Evolutionary conservation across 495 filamentous ascomycete species (phyloP), one percentile per base, ranked within the genome.

Genomic region (Chaetomium cochliodes): DNA sequence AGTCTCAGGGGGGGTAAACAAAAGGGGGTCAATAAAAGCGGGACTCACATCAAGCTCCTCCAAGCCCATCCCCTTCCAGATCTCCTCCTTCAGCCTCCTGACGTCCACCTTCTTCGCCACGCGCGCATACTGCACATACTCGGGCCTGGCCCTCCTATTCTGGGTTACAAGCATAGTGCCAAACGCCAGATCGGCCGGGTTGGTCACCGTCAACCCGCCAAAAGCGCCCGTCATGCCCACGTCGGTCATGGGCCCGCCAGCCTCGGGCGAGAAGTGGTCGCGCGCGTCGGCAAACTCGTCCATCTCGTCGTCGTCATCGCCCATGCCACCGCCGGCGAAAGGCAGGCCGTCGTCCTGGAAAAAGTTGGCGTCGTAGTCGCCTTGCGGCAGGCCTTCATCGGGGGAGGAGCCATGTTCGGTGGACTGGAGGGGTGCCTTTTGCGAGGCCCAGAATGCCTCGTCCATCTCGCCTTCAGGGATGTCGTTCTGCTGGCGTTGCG

Each of bases 61-160:
- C 46, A 90, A 81, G 22, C 87, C 89, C 76, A 97, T 91, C 8
- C 92, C 91, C 75, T 84, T 89, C 96, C 96, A 99, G 72, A 99
- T 87, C 73, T 99, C 92, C 74, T 93, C 90, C 79, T 99, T 99
- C 70, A 99, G 78, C 72, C 92, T 80, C 56, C 93, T 82, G 0
- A 98, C 92, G 72, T 99, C 96, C n/a, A 99, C 96, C 81, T 98
- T 99, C 85, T 97, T 99, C 16, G 96, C 96, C 26, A 96, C 89
- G 30, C 92, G 84, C 20, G 96, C 96, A 74, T 97, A 99, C 73
- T 96, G 91, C 33, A 99, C 91, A 65, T 99, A 98, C 74, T 98
- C 94, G 0, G 94, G 96, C 68, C 93, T 78, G 39, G 93, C 73
- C 51, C 94, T 80, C 55, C 93, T 78, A 65, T 82, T 90, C 72